A percentile compares a stretch with the other conserved stretches of the same genome.
These are phyloP conservation scores for Pythium aristosporum DNA, from an alignment of 352 stramenopile species.

Conservation along the genomic window DNA sequence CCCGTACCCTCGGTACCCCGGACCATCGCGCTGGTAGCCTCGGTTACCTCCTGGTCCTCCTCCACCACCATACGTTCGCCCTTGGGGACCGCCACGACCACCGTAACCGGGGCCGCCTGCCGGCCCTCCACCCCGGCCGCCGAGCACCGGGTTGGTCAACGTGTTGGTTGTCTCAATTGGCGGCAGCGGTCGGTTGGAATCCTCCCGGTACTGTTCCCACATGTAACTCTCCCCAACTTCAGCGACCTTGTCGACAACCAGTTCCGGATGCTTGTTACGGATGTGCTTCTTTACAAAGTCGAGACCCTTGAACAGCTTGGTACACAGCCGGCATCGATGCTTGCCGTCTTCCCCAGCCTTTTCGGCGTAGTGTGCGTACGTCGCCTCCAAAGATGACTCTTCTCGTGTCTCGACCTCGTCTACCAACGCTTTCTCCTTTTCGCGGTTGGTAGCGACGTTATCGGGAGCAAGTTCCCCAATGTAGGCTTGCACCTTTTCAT, in stretches of 20 bases:
- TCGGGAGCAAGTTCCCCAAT: slow-evolving; percentile 55
- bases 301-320: slow-evolving; percentile 86
- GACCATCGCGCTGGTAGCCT: slow-evolving; percentile 51
- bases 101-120: slow-evolving; percentile 25
- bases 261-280: slow-evolving; percentile 83
- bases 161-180: slow-evolving; percentile 74
- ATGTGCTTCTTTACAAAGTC: slow-evolving; percentile 91
- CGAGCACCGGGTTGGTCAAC: slow-evolving; percentile 52
- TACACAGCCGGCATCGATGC: slow-evolving; percentile 80
- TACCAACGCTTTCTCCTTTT: slow-evolving; percentile 62
- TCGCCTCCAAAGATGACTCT: slow-evolving; percentile 68
- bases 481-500: slow-evolving; percentile 74
- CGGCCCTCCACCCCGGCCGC: slow-evolving; percentile 30
- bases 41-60: slow-evolving; percentile 28
- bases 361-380: slow-evolving; percentile 81
- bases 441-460: slow-evolving; percentile 45
- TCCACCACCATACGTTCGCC: slow-evolving; percentile 29
- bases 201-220: slow-evolving; percentile 86
- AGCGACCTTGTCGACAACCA: slow-evolving; percentile 80
- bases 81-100: slow-evolving; percentile 20
- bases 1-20: slow-evolving; percentile 56
- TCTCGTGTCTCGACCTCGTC: slow-evolving; percentile 75
- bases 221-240: slow-evolving; percentile 85
- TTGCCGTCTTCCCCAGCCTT: slow-evolving; percentile 83
- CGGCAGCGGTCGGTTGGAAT: slow-evolving; percentile 72